Base-by-base conservation (phyloP, 495 filamentous ascomycete genomes). In the Penicillium herquei region DNA sequence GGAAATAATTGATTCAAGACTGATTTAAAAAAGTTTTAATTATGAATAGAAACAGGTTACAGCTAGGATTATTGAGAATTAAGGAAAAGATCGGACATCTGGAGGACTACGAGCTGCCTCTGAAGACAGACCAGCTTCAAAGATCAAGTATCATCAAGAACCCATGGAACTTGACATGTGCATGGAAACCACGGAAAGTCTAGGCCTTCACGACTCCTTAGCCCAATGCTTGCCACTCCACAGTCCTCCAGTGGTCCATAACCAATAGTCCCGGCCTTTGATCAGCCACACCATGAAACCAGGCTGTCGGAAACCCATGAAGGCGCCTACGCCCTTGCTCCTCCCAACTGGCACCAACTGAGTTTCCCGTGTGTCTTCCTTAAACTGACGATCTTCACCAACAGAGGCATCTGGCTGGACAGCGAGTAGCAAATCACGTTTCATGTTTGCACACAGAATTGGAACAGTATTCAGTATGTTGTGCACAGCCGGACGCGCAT, bases 241-340 rank as follows among this genome's bases (percentile, higher is more conserved):
- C n/a, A 76, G 46, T 14, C 52, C 48, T 7, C 59, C 64, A 35
- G 76, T 78, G 33, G 78, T 79, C 67, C 77, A 76, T 31, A 80
- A 34, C 73, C 82, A 80, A 57, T 86, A 87, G 62, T 86, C 81
- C 54, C 81, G 67, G 17, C 84, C 84, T 64, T 87, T 87, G 53
- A 85, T 71, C 63, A 79, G 56, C 76, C 79, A 83, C 6, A 87
- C 78, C 40, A 81, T 50, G 30, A 77, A 76, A 34, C 82, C 77
- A 0, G 84, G 84, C 49, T 85, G 3, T 41, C 58, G 56, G 50
- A 58, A 82, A 0, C 83, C 83, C 63, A 77, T 76, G 1, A 74
- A 72, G 1, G 79, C 78, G 3, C 83, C 84, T 37, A 87, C 80
- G 7, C 81, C 82, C 47, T 73, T 76, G 31, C 62, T 72, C 31